Percentiles rank a stretch among this genome's conserved stretches.
Conservation (phyloP, 129 eudicot species). For the Oenanthe sinensis region DNA sequence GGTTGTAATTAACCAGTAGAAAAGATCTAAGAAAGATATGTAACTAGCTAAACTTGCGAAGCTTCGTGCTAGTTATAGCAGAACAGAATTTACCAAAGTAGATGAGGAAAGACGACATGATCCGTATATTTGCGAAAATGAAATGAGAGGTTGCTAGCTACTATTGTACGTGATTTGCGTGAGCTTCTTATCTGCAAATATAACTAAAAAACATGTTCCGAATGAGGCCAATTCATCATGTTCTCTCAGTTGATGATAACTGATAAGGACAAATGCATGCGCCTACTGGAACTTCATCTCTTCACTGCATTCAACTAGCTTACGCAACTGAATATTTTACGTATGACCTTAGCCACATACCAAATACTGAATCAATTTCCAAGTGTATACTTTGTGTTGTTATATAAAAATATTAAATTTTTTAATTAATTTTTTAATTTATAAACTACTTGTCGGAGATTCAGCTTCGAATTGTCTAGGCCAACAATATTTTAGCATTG, state of each 20-base stretch:
- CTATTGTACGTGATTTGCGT: neutral
- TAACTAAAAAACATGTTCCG: neutral
- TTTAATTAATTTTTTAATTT: too few relatives aligned
- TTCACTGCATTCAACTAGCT: neutral
- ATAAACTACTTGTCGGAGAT: too few relatives aligned
- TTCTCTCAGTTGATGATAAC: neutral
- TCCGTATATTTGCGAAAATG: neutral
- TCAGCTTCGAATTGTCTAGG: too few relatives aligned
- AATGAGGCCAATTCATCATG: neutral
- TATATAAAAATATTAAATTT: too few relatives aligned
- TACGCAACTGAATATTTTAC: neutral
- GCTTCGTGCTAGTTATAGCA: neutral
- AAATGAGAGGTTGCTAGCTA: neutral
- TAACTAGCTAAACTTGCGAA: neutral
- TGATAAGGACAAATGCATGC: neutral
- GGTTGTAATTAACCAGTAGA: too few relatives aligned
- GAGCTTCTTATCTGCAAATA: neutral
- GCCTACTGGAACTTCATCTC: neutral
- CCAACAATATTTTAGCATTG: too few relatives aligned
- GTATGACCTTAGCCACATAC: too few relatives aligned
- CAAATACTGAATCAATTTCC: too few relatives aligned
- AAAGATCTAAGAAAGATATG: neutral
- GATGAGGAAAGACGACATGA: neutral
- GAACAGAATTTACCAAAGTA: neutral
- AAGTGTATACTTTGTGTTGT: too few relatives aligned